Evolutionary conservation across 805 yeast species (phyloP), one percentile per base, ranked within the genome.

Genomic region (Helenozyma rhizophorensis): DNA sequence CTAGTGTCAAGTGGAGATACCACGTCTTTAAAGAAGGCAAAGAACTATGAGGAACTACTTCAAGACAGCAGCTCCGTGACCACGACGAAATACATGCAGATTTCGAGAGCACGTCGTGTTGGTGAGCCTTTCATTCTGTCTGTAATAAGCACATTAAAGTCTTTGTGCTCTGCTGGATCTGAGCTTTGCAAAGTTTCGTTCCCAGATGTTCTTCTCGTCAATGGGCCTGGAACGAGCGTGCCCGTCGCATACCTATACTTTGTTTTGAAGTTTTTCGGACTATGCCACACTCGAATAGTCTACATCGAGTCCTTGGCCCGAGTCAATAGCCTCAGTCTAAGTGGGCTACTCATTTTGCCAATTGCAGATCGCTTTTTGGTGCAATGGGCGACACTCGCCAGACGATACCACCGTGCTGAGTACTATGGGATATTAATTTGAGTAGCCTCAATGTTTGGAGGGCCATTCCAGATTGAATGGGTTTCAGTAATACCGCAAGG

Each of bases 271-370:
- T 60, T 60, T 32, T 30, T 70, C 10, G 80, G 76, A 0, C 22
- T 68, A 2, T 58, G 68, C 25, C 48, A 51, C 16, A 75, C 86
- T 0, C 62, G 73, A 34, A 79, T 93, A 15, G 56, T 93, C 1
- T 93, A 90, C 51, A 65, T 90, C 16, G 97, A 90, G 57, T 80
- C 93, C 30, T 65, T 90, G 25, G 97, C 97, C 0, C 65, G 97
- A 25, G 96, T 88, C 8, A 65, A 69, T 33, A 60, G 65, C 2
- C 66, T 93, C 32, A 87, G 96, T 50, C 59, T 88, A 21, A 78
- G 89, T 12, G 98, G 97, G 0, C 52, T 59, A 29, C 54, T 93
- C 13, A 52, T 90, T 10, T 65, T 83, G 40, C 87, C 87, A 3
- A 62, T 93, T 4, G 68, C 80, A 4, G 83, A 87, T 53, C 65